These are phyloP conservation scores for Phoma herbarum DNA, from an alignment of 2,329 filamentous ascomycete genomes.

Conservation along the genomic window DNA sequence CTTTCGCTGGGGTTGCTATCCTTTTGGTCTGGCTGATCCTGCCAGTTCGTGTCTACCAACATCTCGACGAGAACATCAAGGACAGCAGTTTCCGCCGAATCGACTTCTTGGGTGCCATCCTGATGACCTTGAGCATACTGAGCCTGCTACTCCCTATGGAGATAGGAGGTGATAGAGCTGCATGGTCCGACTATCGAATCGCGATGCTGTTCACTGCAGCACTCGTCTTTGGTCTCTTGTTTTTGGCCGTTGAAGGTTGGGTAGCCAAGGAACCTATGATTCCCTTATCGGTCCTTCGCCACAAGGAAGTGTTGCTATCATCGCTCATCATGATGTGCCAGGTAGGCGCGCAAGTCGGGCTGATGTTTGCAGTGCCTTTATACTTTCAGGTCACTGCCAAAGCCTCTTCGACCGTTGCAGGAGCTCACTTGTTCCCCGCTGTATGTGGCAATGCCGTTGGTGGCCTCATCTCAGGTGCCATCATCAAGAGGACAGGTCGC, in stretches of 20 bases:
- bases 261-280: conserved; percentile 66
- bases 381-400: conserved; percentile 73
- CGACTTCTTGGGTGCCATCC: conserved; percentile 65
- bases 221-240: conserved; percentile 34
- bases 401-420: conserved; percentile 66
- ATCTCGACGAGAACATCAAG: conserved; percentile 2
- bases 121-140: conserved; percentile 57
- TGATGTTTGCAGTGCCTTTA: conserved; percentile 72
- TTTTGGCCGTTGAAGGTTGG: conserved; percentile 50
- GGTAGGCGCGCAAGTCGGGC: conserved; percentile 65
- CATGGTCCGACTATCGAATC: conserved; percentile 52
- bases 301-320: conserved; percentile 62
- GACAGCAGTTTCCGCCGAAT: conserved; percentile 58
- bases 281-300: conserved; percentile 62
- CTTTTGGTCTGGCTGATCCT: conserved; percentile 53
- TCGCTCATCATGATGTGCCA: conserved; percentile 65
- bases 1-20: conserved; percentile 62
- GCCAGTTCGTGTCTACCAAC: conserved; percentile 18
- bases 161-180: conserved; percentile 56
- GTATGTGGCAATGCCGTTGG: conserved; percentile 73
- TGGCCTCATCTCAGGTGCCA: conserved; percentile 58
- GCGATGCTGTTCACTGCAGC: conserved; percentile 43
- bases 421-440: conserved; percentile 70
- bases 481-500: conserved; percentile 33
- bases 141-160: conserved; percentile 59